phyloP scores from a whole-genome alignment of 2,329 filamentous ascomycete species.

The Colletotrichum horii region DNA sequence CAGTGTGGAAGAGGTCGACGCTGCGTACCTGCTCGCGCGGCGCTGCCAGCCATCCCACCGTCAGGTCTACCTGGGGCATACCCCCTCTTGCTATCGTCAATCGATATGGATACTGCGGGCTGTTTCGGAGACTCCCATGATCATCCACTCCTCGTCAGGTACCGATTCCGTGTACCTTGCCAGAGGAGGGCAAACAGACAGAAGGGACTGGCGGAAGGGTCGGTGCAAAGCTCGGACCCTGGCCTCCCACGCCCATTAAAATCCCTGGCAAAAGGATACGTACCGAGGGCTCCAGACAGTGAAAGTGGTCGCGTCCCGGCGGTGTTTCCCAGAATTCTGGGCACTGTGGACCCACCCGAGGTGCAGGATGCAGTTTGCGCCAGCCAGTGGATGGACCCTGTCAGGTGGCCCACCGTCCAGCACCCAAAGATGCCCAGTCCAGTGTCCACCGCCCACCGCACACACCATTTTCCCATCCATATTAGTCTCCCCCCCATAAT shows the following conservation, averaged over 20 bases:
- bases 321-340: background rate
- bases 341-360: slow-evolving; percentile 11
- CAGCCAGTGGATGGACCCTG: slow-evolving; percentile 13
- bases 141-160: slow-evolving; percentile 47
- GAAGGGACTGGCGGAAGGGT: slow-evolving; percentile 4
- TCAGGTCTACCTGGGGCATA: background rate
- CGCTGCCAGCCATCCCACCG: background rate
- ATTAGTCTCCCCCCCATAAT: slow-evolving; percentile 2
- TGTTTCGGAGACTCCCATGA: slow-evolving; percentile 42
- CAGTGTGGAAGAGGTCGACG: background rate
- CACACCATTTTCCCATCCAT: background rate
- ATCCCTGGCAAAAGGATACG: slow-evolving; percentile 11
- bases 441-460: background rate
- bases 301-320: background rate
- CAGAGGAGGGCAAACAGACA: background rate
- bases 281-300: slow-evolving; percentile 5
- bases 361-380: slow-evolving; percentile 17
- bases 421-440: background rate
- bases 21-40: background rate
- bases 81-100: background rate
- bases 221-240: slow-evolving; percentile 14
- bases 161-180: slow-evolving; percentile 33
- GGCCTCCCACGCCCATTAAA: slow-evolving; percentile 1
- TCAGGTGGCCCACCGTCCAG: slow-evolving; percentile 9
- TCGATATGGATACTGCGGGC: background rate